Base-by-base conservation (phyloP, 192 early-diverging fungal genomes). In the Chytriomyces confervae region DNA sequence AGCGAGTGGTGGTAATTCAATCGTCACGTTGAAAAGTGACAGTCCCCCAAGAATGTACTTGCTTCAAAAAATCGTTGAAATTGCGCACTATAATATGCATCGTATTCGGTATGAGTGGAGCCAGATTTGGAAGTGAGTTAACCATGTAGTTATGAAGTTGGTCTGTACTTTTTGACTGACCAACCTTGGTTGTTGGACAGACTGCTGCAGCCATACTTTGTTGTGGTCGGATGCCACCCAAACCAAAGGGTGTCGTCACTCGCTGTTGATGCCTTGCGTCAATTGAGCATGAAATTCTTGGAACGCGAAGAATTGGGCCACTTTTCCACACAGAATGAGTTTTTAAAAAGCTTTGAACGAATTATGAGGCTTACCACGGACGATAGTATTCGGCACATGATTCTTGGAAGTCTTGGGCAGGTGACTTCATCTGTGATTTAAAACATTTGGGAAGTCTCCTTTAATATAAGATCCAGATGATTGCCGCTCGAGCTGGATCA, bases 81-180 rank as follows among this genome's bases (percentile, higher is more conserved):
- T 98, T 65, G 91, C 94, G 1, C 94, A 98, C 84, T 98, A 98
- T 86, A 98, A 98, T 82, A 96, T 98, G 95, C 88, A 87, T 50
- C 93, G 96, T 73, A 98, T 98, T 79, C 89, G 96, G 66, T 91
- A 94, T 78, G 95, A 96, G 82, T 98, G 96, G 95, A 92, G 92
- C 36, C 93, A 96, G 80, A 90, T 97, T 60, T 98, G 96, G 95
- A 71, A 81, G 67, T 79, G 36, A 68, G 63, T 51, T 44, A 16
- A 5, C 53, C 13, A 20, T 57, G 16, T 57, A 1, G 1, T 57
- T 20, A 57, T 75, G 23, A 18, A 46, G 70, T 85, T 92, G 67
- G 83, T 94, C 71, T 92, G 29, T 36, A 4, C 36, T 36, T 36
- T 36, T 36, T 36, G 36, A 36, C 36, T 36, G 36, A 36, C 36